These are phyloP conservation scores for Fusarium sp. DNA, from an alignment of 2,329 filamentous ascomycete species.

Conservation along the genomic window DNA sequence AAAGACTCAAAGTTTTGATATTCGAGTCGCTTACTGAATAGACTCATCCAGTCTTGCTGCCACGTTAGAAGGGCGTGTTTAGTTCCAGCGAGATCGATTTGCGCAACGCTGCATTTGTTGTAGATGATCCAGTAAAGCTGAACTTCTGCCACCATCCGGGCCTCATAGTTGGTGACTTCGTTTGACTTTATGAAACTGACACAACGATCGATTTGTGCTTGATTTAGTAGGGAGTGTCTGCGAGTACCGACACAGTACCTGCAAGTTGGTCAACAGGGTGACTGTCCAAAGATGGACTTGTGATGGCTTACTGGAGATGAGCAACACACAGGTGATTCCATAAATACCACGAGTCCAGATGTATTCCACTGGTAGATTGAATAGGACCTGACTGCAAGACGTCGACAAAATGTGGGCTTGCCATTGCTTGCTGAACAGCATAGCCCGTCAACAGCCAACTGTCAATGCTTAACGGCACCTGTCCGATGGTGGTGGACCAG, in stretches of 20 bases:
- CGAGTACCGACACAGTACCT: slow-evolving; percentile 46
- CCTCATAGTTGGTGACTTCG: slow-evolving; percentile 40
- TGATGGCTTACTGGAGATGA: slow-evolving; percentile 41
- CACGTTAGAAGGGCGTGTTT: slow-evolving; percentile 34
- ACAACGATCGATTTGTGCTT: slow-evolving; percentile 40
- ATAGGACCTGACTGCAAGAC: neutral
- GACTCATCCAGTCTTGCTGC: slow-evolving; percentile 36
- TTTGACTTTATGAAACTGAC: slow-evolving; percentile 18
- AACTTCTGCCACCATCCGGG: slow-evolving; percentile 46
- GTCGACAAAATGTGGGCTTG: slow-evolving; percentile 37
- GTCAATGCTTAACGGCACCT: slow-evolving; percentile 44
- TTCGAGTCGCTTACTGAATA: slow-evolving; percentile 35
- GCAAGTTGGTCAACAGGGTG: neutral
- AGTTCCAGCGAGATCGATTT: slow-evolving; percentile 15
- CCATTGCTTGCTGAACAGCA: slow-evolving; percentile 41
- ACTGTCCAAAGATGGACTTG: rapidly evolving
- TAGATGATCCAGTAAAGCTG: slow-evolving; percentile 47
- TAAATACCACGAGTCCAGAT: slow-evolving; percentile 38
- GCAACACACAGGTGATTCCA: slow-evolving; percentile 47
- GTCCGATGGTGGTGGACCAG: slow-evolving; percentile 46
- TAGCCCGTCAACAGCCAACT: slow-evolving; percentile 45
- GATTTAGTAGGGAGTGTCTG: slow-evolving; percentile 34
- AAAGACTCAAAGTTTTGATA: neutral
- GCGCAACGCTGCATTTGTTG: slow-evolving; percentile 25
- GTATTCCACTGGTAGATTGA: neutral